phyloP scores from a whole-genome alignment of 179 eudicot species.

The Beta macrorhiza region DNA sequence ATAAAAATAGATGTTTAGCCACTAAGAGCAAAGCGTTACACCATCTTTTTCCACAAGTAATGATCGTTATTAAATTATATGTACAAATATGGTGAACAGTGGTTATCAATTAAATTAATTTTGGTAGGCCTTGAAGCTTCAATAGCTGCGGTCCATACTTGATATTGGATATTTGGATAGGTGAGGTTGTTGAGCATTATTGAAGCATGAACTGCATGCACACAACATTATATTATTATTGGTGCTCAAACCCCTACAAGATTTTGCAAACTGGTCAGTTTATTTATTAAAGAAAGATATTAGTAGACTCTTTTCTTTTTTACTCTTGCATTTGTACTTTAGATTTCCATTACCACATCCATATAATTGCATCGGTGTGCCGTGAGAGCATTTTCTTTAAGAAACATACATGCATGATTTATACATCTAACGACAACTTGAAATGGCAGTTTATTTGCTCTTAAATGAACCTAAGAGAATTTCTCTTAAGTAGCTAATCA shows the following conservation, averaged over 20 bases:
- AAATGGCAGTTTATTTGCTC: constrained; percentile 4
- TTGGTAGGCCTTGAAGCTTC: constrained; percentile 15
- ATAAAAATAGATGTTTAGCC: not conserved
- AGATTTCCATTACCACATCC: too few relatives aligned
- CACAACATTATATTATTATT: not conserved
- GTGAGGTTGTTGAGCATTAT: constrained; percentile 19
- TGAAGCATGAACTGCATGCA: constrained; percentile 5
- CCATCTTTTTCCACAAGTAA: not conserved
- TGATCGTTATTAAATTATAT: not conserved
- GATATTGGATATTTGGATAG: not conserved
- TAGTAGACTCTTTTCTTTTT: not conserved
- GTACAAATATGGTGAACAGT: constrained; percentile 2
- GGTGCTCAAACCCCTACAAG: not conserved
- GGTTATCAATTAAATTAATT: constrained; percentile 22
- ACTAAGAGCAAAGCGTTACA: not conserved
- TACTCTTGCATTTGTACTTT: not conserved
- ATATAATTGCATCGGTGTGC: too few relatives aligned
- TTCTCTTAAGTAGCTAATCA: not conserved
- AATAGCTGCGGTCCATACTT: constrained; percentile 10
- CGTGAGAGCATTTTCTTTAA: not conserved
- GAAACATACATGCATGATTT: not conserved
- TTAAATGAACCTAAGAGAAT: not conserved
- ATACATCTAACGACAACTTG: not conserved
- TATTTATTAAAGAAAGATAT: not conserved
- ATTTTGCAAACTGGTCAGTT: not conserved